A percentile compares a stretch with the other conserved stretches of the same genome.
Evolutionary conservation across 1,284 basidiomycete species (phyloP).

Genomic region (Austroboletus rostrupii): DNA sequence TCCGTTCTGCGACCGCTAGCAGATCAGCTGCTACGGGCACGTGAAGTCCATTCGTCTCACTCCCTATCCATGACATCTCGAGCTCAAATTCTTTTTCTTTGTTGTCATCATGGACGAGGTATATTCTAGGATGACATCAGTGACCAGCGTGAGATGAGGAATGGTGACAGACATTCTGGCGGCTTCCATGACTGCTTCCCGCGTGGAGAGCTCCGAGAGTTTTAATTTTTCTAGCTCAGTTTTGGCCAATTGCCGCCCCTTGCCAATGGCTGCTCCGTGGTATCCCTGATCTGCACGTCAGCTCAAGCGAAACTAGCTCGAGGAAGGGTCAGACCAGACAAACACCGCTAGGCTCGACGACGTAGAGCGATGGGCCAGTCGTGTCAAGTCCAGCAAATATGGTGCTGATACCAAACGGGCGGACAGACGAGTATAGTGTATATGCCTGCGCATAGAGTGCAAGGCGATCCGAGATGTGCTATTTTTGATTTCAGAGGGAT

Average conservation of each 20-base stretch:
- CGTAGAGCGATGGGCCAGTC: slow-evolving; percentile 82
- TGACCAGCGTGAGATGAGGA: background rate
- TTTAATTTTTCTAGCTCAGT: slow-evolving; percentile 97
- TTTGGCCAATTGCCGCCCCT: slow-evolving; percentile 95
- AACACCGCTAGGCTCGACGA: slow-evolving; percentile 94
- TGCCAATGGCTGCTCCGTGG: slow-evolving; percentile 91
- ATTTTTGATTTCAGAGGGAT: slow-evolving; percentile 3
- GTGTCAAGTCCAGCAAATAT: slow-evolving; percentile 91
- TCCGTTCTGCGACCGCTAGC: slow-evolving; percentile 80
- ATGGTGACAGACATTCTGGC: slow-evolving; percentile 78
- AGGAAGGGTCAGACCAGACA: slow-evolving; percentile 63
- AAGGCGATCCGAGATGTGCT: slow-evolving; percentile 83
- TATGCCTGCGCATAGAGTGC: slow-evolving; percentile 92
- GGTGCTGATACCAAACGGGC: slow-evolving; percentile 94
- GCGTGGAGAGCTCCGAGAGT: slow-evolving; percentile 69
- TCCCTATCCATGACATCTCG: slow-evolving; percentile 95
- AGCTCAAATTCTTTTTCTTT: slow-evolving; percentile 99
- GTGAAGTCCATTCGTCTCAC: slow-evolving; percentile 81
- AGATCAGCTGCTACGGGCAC: slow-evolving; percentile 82
- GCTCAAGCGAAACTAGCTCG: background rate
- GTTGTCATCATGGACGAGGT: slow-evolving; percentile 94
- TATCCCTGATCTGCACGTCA: slow-evolving; percentile 64
- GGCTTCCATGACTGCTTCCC: slow-evolving; percentile 90
- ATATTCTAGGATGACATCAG: slow-evolving; percentile 63
- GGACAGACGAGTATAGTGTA: slow-evolving; percentile 96